phyloP scores from a whole-genome alignment of 1,284 basidiomycete genomes.

The Hymenochaete sp. region DNA sequence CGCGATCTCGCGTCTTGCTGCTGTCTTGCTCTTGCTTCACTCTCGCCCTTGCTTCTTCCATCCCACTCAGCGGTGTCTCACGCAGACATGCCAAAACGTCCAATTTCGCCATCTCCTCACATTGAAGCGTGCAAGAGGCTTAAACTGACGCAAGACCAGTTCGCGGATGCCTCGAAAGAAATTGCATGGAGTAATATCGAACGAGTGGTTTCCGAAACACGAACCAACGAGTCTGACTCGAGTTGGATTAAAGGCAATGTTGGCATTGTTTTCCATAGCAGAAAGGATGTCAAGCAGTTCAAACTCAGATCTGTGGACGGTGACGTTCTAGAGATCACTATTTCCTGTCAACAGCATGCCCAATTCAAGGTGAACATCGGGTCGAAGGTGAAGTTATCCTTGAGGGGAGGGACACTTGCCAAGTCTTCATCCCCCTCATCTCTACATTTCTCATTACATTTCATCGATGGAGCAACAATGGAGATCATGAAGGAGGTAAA shows the following conservation, averaged over 20 bases:
- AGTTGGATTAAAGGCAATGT: conserved; percentile 12
- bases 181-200: conserved; percentile 14
- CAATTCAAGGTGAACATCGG: conserved; percentile 6
- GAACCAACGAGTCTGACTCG: neutral
- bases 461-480: conserved; percentile 8
- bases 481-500: conserved; percentile 1
- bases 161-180: conserved; percentile 9
- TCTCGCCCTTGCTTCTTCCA: neutral
- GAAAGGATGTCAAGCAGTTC: neutral
- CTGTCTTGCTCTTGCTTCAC: neutral
- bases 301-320: neutral
- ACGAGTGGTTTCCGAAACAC: neutral
- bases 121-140: neutral
- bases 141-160: neutral
- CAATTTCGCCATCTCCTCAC: neutral
- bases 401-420: conserved; percentile 5
- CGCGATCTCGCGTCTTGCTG: neutral
- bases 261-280: conserved; percentile 1
- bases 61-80: neutral
- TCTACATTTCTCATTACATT: conserved; percentile 10
- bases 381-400: conserved; percentile 5
- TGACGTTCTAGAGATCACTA: conserved; percentile 5
- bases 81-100: neutral
- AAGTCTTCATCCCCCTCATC: conserved; percentile 7
- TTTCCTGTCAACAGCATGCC: neutral